A percentile compares a stretch with the other conserved stretches of the same genome.
These are phyloP conservation scores for Hypsizygus marmoreus DNA, from an alignment of 768 basidiomycete genomes.

Conservation along the genomic window DNA sequence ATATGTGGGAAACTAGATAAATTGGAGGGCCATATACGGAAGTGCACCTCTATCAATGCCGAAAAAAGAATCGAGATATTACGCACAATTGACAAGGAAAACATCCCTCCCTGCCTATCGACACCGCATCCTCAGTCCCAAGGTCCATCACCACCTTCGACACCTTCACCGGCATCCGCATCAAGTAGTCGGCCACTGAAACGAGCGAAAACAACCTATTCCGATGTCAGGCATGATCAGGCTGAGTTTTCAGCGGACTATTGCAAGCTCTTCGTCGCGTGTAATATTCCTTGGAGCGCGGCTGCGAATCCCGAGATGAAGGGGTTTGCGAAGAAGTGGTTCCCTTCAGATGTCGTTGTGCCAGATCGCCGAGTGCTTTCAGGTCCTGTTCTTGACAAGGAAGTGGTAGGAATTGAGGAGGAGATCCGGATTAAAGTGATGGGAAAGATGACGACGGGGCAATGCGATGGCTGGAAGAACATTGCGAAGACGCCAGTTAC, in stretches of 20 bases:
- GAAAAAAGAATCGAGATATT: neutral
- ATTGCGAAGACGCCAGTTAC: conserved; percentile 24
- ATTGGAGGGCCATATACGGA: neutral
- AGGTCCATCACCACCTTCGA: neutral
- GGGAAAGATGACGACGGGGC: conserved; percentile 18
- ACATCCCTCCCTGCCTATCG: neutral
- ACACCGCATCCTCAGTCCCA: neutral
- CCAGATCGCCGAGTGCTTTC: conserved; percentile 17
- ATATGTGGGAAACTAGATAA: neutral
- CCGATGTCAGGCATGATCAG: neutral
- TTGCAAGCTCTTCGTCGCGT: conserved; percentile 1
- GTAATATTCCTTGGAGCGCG: conserved; percentile 22
- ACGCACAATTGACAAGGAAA: neutral
- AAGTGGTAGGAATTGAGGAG: conserved; percentile 20
- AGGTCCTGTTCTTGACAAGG: conserved; percentile 17
- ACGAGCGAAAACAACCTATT: neutral
- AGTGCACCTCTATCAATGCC: neutral
- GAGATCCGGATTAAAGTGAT: no score
- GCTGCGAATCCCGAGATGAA: conserved; percentile 19
- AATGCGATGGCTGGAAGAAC: conserved; percentile 34
- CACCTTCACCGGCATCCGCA: neutral
- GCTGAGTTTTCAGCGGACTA: neutral
- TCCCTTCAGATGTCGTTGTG: conserved; percentile 10
- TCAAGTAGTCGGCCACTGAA: neutral
- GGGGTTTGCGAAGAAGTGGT: conserved; percentile 24